A percentile compares a stretch with the other conserved stretches of the same genome.
These are phyloP conservation scores for Tripidium arundinaceum DNA, from an alignment of 202 grass and related monocot genomes.

Conservation along the genomic window DNA sequence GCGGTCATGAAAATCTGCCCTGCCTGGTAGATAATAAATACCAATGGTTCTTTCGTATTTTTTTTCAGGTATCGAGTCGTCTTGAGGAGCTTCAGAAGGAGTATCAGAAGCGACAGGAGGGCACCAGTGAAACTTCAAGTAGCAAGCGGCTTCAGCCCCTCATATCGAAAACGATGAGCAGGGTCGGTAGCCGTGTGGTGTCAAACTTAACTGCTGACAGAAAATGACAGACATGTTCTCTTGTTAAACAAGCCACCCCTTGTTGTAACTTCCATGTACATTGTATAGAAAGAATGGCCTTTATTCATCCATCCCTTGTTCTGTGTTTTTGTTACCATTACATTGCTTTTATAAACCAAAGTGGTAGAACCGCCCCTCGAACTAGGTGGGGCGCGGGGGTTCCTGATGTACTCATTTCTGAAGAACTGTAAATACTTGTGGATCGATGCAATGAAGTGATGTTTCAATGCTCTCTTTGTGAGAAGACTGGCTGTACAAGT, in stretches of 20 bases:
- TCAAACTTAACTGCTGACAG: conserved; percentile 25
- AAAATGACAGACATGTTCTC: conserved; percentile 10
- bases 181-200: conserved; percentile 33
- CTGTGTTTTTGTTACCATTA: background rate
- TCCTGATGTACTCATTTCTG: background rate
- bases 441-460: background rate
- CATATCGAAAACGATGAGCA: conserved; percentile 50
- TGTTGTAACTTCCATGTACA: conserved; percentile 23
- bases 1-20: background rate
- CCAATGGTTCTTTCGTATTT: background rate
- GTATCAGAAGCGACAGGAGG: conserved; percentile 48
- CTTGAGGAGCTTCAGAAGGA: conserved; percentile 69
- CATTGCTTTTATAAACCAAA: background rate
- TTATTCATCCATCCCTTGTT: background rate
- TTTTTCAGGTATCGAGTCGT: conserved; percentile 61
- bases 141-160: conserved; percentile 43
- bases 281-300: conserved; percentile 9
- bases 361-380: background rate
- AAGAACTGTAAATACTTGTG: background rate
- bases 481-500: background rate
- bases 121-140: conserved; percentile 44
- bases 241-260: background rate
- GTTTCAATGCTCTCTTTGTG: background rate
- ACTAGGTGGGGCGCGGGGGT: background rate
- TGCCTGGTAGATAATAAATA: background rate